phyloP scores from a whole-genome alignment of 176 grass and related monocot genomes.

The Phragmites australis region DNA sequence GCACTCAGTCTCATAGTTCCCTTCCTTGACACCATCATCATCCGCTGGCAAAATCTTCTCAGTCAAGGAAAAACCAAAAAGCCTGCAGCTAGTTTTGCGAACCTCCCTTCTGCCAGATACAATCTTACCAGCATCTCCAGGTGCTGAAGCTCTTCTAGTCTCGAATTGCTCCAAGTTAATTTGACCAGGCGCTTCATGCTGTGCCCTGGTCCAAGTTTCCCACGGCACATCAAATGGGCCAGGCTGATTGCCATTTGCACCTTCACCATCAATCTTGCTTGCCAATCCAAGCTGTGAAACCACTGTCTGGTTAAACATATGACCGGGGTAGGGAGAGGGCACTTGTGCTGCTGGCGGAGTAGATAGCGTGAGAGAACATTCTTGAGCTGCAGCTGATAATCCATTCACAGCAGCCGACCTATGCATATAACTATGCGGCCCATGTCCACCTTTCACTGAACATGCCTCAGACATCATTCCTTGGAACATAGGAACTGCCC shows the following conservation, averaged over 20 bases:
- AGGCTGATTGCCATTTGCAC: conserved; percentile 29
- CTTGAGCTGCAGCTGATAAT: conserved; percentile 47
- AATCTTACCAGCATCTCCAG: conserved; percentile 43
- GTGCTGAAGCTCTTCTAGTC: conserved; percentile 37
- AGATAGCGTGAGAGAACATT: conserved; percentile 50
- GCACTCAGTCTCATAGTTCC: conserved; percentile 42
- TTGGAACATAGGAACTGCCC: conserved; percentile 46
- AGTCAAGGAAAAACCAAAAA: conserved; percentile 91
- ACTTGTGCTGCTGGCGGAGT: conserved; percentile 42
- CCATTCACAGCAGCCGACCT: conserved; percentile 38
- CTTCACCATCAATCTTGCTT: conserved; percentile 16
- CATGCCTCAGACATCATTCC: conserved; percentile 47
- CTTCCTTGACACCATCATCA: conserved; percentile 51
- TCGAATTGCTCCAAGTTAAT: conserved; percentile 11
- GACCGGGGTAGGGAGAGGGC: conserved; percentile 48
- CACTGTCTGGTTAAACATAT: conserved; percentile 49
- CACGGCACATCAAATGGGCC: neutral
- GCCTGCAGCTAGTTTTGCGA: conserved; percentile 59
- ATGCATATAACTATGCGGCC: conserved; percentile 20
- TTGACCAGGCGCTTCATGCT: conserved; percentile 5
- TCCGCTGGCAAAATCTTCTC: conserved; percentile 65
- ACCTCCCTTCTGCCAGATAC: conserved; percentile 48
- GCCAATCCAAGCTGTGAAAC: conserved; percentile 25
- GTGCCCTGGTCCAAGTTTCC: neutral
- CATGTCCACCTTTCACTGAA: conserved; percentile 38